Evolutionary conservation across 148 eudicot genomes (phyloP).

Genomic region (Polygonum maritimum): DNA sequence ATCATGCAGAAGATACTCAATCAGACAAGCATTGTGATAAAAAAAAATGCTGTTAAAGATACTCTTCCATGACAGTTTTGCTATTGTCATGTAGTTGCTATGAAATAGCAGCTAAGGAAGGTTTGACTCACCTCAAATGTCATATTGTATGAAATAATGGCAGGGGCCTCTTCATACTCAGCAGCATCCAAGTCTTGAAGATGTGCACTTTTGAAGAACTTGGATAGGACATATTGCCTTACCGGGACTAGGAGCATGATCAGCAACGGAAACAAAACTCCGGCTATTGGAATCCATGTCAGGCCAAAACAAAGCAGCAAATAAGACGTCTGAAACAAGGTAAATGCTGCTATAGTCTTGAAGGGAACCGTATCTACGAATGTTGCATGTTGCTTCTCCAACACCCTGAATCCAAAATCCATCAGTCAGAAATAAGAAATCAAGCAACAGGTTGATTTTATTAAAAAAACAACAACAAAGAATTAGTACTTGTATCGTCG

Average conservation of each 20-base stretch:
- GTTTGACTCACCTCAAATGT: slow-evolving; percentile 54
- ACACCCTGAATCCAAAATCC: slow-evolving; percentile 35
- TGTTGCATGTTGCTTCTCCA: slow-evolving; percentile 79
- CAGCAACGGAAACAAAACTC: slow-evolving; percentile 87
- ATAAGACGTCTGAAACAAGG: slow-evolving; percentile 76
- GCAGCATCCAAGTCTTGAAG: slow-evolving; percentile 97
- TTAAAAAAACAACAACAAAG: not conserved
- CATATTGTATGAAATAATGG: slow-evolving; percentile 50
- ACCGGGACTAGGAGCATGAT: slow-evolving; percentile 98
- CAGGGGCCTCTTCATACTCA: slow-evolving; percentile 88
- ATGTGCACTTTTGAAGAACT: slow-evolving; percentile 81
- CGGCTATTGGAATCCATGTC: slow-evolving; percentile 97
- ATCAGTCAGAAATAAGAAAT: slow-evolving; percentile 1
- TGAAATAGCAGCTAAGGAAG: not conserved
- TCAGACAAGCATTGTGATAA: too few species aligned
- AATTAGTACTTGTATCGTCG: slow-evolving; percentile 73
- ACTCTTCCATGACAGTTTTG: not conserved
- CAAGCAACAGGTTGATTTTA: not conserved
- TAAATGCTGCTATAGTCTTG: slow-evolving; percentile 66
- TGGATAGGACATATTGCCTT: slow-evolving; percentile 78
- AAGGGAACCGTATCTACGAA: slow-evolving; percentile 93
- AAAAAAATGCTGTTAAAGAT: too few species aligned
- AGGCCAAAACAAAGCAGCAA: slow-evolving; percentile 81
- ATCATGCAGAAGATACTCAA: too few species aligned
- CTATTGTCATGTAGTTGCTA: not conserved